phyloP scores from a whole-genome alignment of 1,284 basidiomycete genomes.

The Apiotrichum veenhuisii region DNA sequence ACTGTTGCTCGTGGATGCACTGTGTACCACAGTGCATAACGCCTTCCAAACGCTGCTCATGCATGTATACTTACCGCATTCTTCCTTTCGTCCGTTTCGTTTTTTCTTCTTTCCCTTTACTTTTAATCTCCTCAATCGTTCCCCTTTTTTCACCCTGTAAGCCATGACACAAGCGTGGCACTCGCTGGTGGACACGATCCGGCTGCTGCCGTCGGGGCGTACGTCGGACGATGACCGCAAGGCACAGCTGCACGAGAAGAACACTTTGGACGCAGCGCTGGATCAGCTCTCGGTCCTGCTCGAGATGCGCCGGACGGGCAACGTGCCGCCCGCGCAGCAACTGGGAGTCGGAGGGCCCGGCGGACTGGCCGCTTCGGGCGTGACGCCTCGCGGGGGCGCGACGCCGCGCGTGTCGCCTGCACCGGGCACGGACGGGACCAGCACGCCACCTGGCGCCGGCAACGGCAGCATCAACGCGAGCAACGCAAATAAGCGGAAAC shows the following conservation, averaged over 20 bases:
- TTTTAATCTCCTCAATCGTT: not conserved
- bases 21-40: not conserved
- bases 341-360: no score
- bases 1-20: no score
- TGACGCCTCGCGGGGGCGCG: slow-evolving; percentile 3
- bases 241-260: slow-evolving; percentile 23
- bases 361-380: not conserved
- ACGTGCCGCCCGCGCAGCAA: no score
- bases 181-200: slow-evolving; percentile 38
- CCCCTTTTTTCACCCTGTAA: slow-evolving; percentile 1
- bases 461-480: no score
- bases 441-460: slow-evolving; percentile 11
- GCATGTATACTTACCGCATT: not conserved
- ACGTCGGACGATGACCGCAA: slow-evolving; percentile 10
- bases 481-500: slow-evolving; percentile 13
- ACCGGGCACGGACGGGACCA: slow-evolving; percentile 3
- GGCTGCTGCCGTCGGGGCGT: slow-evolving; percentile 28
- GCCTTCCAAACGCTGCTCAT: not conserved
- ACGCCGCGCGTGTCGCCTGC: slow-evolving; percentile 14
- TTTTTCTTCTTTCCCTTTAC: no score
- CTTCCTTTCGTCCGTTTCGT: not conserved
- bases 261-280: slow-evolving; percentile 34
- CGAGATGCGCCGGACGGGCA: slow-evolving; percentile 16
- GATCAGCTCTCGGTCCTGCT: slow-evolving; percentile 38
- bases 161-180: slow-evolving; percentile 42